A percentile compares a stretch with the other conserved stretches of the same genome.
Conservation (phyloP, 768 basidiomycete genomes). For the Boletus sp. region DNA sequence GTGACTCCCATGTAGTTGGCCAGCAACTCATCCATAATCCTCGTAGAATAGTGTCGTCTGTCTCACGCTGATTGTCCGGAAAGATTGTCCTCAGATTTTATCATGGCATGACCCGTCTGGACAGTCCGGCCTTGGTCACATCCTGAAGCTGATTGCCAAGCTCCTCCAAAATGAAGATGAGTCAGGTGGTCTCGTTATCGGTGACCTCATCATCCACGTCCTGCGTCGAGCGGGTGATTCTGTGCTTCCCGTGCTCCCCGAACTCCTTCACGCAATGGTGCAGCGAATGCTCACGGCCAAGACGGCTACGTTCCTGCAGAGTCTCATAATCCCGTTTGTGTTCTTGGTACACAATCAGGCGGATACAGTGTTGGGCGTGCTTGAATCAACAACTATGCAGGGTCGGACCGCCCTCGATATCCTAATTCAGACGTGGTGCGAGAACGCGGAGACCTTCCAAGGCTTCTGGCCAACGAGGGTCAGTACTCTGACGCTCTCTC, state of each 20-base stretch:
- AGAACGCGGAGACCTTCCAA: conserved; percentile 91
- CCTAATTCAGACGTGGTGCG: conserved; percentile 90
- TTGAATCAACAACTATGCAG: conserved; percentile 63
- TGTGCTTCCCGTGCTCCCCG: conserved; percentile 81
- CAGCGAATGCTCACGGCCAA: conserved; percentile 77
- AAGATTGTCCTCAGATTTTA: conserved; percentile 79
- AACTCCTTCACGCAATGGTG: conserved; percentile 82
- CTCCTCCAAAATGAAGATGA: conserved; percentile 81
- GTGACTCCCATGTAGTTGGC: not conserved
- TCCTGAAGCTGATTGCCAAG: conserved; percentile 72
- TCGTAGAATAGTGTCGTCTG: conserved; percentile 75
- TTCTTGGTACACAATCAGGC: conserved; percentile 88
- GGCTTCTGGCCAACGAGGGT: conserved; percentile 91
- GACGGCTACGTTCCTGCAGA: conserved; percentile 91
- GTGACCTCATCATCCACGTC: conserved; percentile 92
- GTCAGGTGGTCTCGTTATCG: conserved; percentile 88
- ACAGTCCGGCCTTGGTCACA: conserved; percentile 70
- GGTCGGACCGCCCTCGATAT: conserved; percentile 75
- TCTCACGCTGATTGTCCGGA: conserved; percentile 80
- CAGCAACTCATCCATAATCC: not conserved
- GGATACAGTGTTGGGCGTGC: conserved; percentile 70
- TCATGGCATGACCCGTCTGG: conserved; percentile 68
- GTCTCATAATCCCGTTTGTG: conserved; percentile 88
- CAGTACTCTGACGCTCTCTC: conserved; percentile 76
- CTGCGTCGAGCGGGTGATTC: conserved; percentile 78